These are phyloP conservation scores for Breynia disticha DNA, from an alignment of 441 rosid genomes.

Conservation along the genomic window DNA sequence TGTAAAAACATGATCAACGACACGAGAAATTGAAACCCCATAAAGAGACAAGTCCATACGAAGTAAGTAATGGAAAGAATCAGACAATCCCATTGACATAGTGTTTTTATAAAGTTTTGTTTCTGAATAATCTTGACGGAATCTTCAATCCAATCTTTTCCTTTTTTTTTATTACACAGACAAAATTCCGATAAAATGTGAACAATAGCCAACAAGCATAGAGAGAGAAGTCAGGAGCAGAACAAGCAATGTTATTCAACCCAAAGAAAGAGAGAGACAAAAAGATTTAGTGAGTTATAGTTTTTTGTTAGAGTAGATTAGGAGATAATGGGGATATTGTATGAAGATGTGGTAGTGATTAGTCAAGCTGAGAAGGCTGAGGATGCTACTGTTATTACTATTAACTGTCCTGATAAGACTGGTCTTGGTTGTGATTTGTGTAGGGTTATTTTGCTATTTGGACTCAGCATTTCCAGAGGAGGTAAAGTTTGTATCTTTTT, in stretches of 20 bases:
- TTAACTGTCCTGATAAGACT: slow-evolving; percentile 63
- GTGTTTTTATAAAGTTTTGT: neutral
- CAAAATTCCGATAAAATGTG: neutral
- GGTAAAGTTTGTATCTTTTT: slow-evolving; percentile 22
- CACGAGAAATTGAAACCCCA: slow-evolving; percentile 25
- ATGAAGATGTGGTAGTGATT: slow-evolving; percentile 47
- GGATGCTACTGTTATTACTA: slow-evolving; percentile 38
- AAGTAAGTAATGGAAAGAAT: neutral
- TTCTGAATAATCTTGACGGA: slow-evolving; percentile 15
- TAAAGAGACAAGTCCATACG: neutral
- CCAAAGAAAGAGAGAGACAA: neutral
- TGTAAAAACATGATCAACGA: neutral
- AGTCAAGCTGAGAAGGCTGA: slow-evolving; percentile 33
- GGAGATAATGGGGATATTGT: slow-evolving; percentile 33
- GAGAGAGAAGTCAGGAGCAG: neutral
- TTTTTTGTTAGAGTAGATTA: neutral
- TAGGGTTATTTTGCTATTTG: slow-evolving; percentile 47
- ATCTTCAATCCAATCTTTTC: slow-evolving; percentile 14
- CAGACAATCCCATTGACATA: neutral
- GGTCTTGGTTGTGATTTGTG: slow-evolving; percentile 63
- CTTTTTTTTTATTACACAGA: neutral
- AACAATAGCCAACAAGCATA: neutral
- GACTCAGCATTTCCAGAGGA: slow-evolving; percentile 50
- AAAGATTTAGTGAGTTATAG: neutral
- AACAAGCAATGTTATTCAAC: neutral